Evolutionary conservation across 768 basidiomycete species (phyloP), one percentile per base, ranked within the genome.

Genomic region (Holtermanniella nyarrowii): DNA sequence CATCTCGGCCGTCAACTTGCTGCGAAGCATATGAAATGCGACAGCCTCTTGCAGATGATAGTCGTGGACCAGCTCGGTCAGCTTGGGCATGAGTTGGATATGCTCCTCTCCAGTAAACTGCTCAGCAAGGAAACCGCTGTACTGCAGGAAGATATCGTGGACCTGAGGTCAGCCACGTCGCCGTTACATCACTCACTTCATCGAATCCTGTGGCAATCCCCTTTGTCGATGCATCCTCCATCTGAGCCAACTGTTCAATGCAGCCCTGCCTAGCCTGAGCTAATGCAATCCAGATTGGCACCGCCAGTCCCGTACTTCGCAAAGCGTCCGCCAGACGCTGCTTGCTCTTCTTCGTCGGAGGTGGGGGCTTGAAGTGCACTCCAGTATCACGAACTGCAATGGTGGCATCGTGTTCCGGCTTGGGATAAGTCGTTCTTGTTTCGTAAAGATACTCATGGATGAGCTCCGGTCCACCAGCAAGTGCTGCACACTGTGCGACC

Each of bases 11-110:
- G 60, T 56, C n/a, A 68, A 49, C 44, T 65, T 60, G 1, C 93
- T 90, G 14, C 95, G 81, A 37, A 88, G 79, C 52, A 97, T 84
- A 66, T 91, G 88, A 86, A 97, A 95, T 48, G 89, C 88, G 50
- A 95, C 83, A 12, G 86, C 80, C 31, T 85, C 81, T 53, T 82
- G 81, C 42, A 99, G 80, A 5, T 84, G 86, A 70, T 85, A 97
- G 37, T 77, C 76, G 47, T 78, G 76, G 48, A 82, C 82, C 7
- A 97, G 77, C 24, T 86, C 84, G 1, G 74, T 72, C 10, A 95
- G 74, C 16, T 85, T 74, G 3, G 93, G 91, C 4, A 91, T 73
- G 21, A 88, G 75, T 60, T 78, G 80, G 41, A 77, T 77, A 62
- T 90, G 91, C 49, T 87, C 84, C 50, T 82, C 77, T 0, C 83